phyloP scores from a whole-genome alignment of 257 asterid species.

The Ballota nigra region DNA sequence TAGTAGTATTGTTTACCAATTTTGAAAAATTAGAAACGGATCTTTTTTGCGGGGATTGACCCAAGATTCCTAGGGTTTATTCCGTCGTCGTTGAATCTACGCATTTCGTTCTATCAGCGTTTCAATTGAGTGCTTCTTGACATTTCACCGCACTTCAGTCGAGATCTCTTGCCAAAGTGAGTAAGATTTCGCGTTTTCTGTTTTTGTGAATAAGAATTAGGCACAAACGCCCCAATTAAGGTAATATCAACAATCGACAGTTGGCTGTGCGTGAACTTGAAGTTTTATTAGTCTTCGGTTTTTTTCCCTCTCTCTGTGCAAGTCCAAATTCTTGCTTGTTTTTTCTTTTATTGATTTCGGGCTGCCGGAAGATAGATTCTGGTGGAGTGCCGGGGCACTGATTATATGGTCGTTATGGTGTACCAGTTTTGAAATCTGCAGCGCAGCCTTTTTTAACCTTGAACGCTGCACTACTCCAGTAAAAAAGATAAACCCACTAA shows the following conservation, averaged over 20 bases:
- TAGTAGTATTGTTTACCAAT: not conserved
- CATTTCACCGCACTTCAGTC: slow-evolving; percentile 19
- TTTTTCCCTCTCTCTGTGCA: not conserved
- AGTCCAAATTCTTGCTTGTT: not conserved
- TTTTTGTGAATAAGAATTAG: not conserved
- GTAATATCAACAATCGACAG: not conserved
- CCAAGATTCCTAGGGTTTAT: slow-evolving; percentile 30
- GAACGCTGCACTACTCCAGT: not conserved
- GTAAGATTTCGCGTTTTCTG: not conserved
- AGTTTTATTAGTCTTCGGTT: not conserved
- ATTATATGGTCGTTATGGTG: not conserved
- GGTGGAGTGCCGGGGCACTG: not conserved
- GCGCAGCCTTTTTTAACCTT: not conserved
- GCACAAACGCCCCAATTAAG: not conserved
- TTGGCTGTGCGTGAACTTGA: not conserved
- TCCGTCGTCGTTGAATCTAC: not conserved
- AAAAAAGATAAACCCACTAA: not conserved
- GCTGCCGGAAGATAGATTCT: not conserved
- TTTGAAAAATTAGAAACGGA: slow-evolving; percentile 13
- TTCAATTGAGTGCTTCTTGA: slow-evolving; percentile 4
- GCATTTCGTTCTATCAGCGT: not conserved
- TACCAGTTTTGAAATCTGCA: not conserved
- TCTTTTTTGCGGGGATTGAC: slow-evolving; percentile 16
- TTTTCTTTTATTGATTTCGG: not conserved
- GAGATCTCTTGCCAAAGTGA: slow-evolving; percentile 33